A percentile compares a stretch with the other conserved stretches of the same genome.
These are phyloP conservation scores for Mycena maculata DNA, from an alignment of 768 basidiomycete species.

Conservation along the genomic window DNA sequence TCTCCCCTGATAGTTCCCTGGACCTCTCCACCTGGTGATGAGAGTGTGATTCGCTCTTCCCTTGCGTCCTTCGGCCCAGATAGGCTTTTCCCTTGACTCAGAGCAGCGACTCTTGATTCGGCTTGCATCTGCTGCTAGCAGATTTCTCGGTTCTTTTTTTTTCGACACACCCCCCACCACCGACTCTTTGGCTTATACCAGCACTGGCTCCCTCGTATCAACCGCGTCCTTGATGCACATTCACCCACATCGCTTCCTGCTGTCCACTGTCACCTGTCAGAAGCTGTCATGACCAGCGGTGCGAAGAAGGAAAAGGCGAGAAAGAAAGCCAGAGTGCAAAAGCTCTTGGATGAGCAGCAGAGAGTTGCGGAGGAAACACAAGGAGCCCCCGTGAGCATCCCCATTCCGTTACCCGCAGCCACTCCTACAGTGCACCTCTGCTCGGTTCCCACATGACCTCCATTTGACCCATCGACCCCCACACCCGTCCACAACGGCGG, in stretches of 20 bases:
- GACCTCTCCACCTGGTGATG: too few species aligned
- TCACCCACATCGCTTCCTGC: background rate
- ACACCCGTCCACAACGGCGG: too few species aligned
- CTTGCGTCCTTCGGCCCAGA: too few species aligned
- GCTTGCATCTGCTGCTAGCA: too few species aligned
- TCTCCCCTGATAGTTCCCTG: too few species aligned
- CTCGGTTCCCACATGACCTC: background rate
- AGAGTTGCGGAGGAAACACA: background rate
- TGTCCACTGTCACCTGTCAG: background rate
- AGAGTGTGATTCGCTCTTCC: too few species aligned
- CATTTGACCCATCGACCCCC: background rate
- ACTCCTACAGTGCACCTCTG: background rate
- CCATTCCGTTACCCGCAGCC: background rate
- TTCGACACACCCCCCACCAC: background rate
- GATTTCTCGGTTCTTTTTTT: background rate
- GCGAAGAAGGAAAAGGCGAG: background rate
- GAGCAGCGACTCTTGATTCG: too few species aligned
- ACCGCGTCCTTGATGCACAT: conserved; percentile 13
- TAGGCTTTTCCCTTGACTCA: too few species aligned
- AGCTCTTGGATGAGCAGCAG: background rate
- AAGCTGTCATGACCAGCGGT: background rate
- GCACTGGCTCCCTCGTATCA: conserved; percentile 4
- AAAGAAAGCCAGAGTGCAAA: background rate
- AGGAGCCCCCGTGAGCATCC: conserved; percentile 1
- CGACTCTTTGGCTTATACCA: background rate